These are phyloP conservation scores for Zasmidium angulare DNA, from an alignment of 2,329 filamentous ascomycete genomes.

Conservation along the genomic window DNA sequence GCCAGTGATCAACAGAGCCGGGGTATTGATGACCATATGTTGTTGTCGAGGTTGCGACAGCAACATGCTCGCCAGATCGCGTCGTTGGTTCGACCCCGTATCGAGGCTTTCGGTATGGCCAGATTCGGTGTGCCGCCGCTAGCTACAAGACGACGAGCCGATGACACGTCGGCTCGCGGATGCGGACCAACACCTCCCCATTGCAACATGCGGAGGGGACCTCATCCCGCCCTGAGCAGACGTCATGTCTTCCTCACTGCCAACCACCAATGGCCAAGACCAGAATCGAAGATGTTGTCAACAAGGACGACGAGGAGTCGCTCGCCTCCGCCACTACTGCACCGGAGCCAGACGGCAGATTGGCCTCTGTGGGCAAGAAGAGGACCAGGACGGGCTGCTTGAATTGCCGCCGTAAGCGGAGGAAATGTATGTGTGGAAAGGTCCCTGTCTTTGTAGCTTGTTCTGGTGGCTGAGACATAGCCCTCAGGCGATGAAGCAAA, in stretches of 20 bases:
- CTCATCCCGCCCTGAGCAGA: not conserved
- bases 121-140: not conserved
- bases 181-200: not conserved
- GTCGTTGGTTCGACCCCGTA: not conserved
- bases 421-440: conserved; percentile 29
- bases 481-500: conserved; percentile 31
- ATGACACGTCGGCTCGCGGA: too few species aligned
- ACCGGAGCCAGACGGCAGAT: conserved; percentile 17
- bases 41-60: too few species aligned
- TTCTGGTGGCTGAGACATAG: not conserved
- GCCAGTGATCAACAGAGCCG: too few species aligned
- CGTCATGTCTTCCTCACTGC: not conserved
- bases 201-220: not conserved
- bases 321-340: not conserved
- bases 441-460: not conserved
- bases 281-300: conserved; percentile 9
- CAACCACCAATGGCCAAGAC: conserved; percentile 13
- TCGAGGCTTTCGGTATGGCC: not conserved
- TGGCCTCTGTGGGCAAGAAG: conserved; percentile 29
- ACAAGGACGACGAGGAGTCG: conserved; percentile 6
- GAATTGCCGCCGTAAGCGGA: conserved; percentile 35
- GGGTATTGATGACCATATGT: too few species aligned
- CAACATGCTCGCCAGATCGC: too few species aligned
- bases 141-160: not conserved
- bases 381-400: conserved; percentile 36